phyloP scores from a whole-genome alignment of 2,329 filamentous ascomycete genomes.

The Penicillium sp. region DNA sequence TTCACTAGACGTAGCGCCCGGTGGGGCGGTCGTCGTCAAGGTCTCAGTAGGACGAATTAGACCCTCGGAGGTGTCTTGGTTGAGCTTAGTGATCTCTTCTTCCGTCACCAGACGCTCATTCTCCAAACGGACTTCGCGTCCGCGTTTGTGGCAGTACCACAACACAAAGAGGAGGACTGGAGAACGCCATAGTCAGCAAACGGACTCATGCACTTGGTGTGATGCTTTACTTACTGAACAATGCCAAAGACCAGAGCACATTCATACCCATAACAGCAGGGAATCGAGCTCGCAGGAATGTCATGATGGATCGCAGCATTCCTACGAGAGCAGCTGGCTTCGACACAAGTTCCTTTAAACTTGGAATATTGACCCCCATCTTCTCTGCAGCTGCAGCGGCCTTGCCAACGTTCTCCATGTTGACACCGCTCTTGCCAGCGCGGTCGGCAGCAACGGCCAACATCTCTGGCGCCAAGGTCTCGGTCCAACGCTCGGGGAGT shows the following conservation, averaged over 20 bases:
- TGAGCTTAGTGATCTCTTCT: conserved; percentile 44
- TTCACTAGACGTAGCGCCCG: conserved; percentile 42
- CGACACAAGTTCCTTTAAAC: conserved; percentile 74
- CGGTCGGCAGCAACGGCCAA: conserved; percentile 76
- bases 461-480: conserved; percentile 74
- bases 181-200: background rate
- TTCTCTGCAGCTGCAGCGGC: conserved; percentile 62
- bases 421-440: conserved; percentile 58
- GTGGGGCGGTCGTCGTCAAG: conserved; percentile 43
- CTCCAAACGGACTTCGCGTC: conserved; percentile 77
- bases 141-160: conserved; percentile 98
- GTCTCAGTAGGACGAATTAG: conserved; percentile 38
- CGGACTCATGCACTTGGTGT: background rate
- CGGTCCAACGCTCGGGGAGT: conserved; percentile 77
- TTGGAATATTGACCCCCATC: conserved; percentile 67
- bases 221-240: conserved; percentile 67
- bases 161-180: conserved; percentile 88
- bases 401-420: conserved; percentile 52
- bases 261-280: conserved; percentile 90
- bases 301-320: conserved; percentile 86
- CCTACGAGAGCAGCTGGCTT: conserved; percentile 84
- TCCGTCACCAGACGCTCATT: conserved; percentile 54
- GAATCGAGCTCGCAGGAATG: conserved; percentile 81
- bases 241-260: conserved; percentile 81
- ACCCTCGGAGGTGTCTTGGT: conserved; percentile 35